Evolutionary conservation across 306 rosid species (phyloP).

Genomic region (Gynostemma pentaphyllum): DNA sequence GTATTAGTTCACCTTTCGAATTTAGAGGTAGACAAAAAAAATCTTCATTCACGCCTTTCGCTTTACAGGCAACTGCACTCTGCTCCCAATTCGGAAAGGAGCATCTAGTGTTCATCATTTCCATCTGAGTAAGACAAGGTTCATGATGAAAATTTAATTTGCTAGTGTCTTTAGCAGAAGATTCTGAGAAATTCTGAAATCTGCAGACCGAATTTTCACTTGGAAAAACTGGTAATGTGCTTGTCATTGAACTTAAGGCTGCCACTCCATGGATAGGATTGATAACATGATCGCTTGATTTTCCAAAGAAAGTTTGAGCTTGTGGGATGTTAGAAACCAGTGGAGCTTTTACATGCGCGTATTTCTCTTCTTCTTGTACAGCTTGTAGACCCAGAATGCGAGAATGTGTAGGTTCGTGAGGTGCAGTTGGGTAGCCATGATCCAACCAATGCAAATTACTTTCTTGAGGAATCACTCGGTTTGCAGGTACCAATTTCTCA

Average conservation of each 20-base stretch:
- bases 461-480: conserved; percentile 25
- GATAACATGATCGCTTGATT: conserved; percentile 26
- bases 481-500: conserved; percentile 27
- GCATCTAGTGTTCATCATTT: conserved; percentile 28
- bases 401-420: conserved; percentile 26
- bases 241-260: conserved; percentile 25
- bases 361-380: conserved; percentile 24
- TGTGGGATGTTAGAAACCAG: conserved; percentile 25
- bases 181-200: conserved; percentile 26
- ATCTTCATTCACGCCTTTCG: conserved; percentile 27
- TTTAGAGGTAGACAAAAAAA: conserved; percentile 81
- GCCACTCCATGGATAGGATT: conserved; percentile 32
- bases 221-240: conserved; percentile 31
- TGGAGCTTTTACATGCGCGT: conserved; percentile 25
- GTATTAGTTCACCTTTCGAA: conserved; percentile 83
- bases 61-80: conserved; percentile 25
- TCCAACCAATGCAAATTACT: conserved; percentile 23
- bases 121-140: conserved; percentile 32
- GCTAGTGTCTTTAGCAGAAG: conserved; percentile 25
- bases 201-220: conserved; percentile 35
- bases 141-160: conserved; percentile 16
- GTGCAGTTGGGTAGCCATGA: conserved; percentile 25
- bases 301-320: conserved; percentile 34
- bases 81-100: conserved; percentile 36
- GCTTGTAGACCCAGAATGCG: conserved; percentile 31